A percentile compares a stretch with the other conserved stretches of the same genome.
Conservation (phyloP, 202 grass and related monocot species). For the Bolboschoenoplectus hybrid region DNA sequence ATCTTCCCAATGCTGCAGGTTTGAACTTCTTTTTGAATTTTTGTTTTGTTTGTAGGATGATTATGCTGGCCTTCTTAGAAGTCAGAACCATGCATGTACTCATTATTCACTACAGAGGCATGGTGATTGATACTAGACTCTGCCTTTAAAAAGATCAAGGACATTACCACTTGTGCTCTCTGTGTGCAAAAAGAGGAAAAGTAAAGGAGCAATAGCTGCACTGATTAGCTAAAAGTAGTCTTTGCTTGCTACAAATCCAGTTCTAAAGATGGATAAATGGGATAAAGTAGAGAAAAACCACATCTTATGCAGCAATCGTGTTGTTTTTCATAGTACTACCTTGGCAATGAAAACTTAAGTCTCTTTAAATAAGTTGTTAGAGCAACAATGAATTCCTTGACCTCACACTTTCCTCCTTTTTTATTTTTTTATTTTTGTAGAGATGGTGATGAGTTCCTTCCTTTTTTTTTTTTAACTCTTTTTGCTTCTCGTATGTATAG, state of each 20-base stretch:
- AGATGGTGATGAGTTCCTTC: background rate
- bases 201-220: background rate
- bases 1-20: conserved; percentile 80
- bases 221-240: background rate
- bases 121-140: background rate
- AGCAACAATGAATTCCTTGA: background rate
- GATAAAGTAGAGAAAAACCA: background rate
- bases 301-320: background rate
- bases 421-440: conserved; percentile 32
- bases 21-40: conserved; percentile 18
- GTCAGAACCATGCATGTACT: background rate
- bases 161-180: background rate
- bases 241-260: background rate
- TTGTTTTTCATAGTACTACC: background rate
- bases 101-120: background rate
- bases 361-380: background rate
- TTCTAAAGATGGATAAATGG: background rate
- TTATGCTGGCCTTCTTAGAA: background rate
- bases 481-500: conserved; percentile 38
- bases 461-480: background rate
- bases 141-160: background rate
- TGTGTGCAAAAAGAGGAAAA: background rate
- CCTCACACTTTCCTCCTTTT: background rate
- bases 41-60: background rate
- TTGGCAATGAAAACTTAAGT: background rate